Evolutionary conservation across 2,329 filamentous ascomycete genomes (phyloP), one percentile per base, ranked within the genome.

Genomic region (Westerdykella sp.): DNA sequence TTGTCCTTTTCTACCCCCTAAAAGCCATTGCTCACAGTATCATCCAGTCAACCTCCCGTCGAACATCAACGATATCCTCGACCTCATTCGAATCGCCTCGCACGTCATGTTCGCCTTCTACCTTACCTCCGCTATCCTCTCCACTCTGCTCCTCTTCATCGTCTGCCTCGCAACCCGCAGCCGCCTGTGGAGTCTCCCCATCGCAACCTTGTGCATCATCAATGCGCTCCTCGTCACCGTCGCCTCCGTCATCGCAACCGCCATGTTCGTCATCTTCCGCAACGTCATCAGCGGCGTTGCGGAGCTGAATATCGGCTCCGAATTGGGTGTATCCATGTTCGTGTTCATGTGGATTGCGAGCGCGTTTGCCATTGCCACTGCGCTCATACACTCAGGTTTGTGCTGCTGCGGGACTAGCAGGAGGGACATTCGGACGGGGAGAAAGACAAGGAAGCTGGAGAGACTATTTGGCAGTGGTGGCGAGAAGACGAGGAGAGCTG

Each of bases 91-190:
- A 43, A 75, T 84, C 45, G 85, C 83, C 37, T 91, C 85, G 7
- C 78, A 86, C 59, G 79, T 85, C 76, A 95, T 96, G 89, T 95
- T 94, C 60, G 85, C 79, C 49, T 83, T 91, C 67, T 95, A 94
- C 75, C 70, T 96, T 39, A 75, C 81, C 6, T 83, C 81, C 39
- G 74, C 80, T 35, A 74, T 83, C 55, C 72, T 95, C 59, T 81
- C 80, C 62, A 83, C 86, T 59, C 60, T 90, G 53, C 78, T 89
- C 54, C 79, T 93, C 47, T 78, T 90, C 60, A 54, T 83, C 43
- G 69, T 67, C 66, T 84, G 62, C 56, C 73, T 69, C 53, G 84
- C 67, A 40, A 51, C 75, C 54, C 73, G 69, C 58, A 71, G 70
- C 2, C 68, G 75, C 45, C 78, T 74, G 75, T 65, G 56, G 72